Conservation (phyloP, 495 filamentous ascomycete genomes). For the Parmelia sp. region DNA sequence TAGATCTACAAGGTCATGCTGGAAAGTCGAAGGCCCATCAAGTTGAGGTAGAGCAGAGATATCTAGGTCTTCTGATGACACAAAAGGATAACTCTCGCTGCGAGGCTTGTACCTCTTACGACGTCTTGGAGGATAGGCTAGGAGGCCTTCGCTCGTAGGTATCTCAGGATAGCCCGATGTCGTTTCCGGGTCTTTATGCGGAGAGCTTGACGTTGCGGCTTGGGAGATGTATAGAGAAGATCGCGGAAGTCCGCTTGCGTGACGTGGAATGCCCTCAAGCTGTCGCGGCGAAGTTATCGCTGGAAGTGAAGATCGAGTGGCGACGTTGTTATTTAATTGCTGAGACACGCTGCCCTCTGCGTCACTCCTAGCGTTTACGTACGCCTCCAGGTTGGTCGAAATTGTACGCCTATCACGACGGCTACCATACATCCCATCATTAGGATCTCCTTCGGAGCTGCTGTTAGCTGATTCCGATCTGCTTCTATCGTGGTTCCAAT, state of each 20-base stretch:
- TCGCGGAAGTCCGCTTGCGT: slow-evolving; percentile 17
- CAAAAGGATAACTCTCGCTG: slow-evolving; percentile 24
- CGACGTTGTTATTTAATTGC: not conserved
- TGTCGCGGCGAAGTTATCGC: not conserved
- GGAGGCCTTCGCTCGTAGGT: slow-evolving; percentile 3
- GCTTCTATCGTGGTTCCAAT: not conserved
- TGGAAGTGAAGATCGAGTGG: not conserved
- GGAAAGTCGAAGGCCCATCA: slow-evolving; percentile 10
- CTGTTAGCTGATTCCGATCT: slow-evolving; percentile 4
- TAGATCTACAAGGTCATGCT: not conserved
- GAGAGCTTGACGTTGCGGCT: slow-evolving; percentile 24
- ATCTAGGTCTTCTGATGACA: slow-evolving; percentile 12
- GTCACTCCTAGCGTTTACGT: not conserved
- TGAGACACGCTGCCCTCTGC: not conserved
- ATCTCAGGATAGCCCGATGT: not conserved
- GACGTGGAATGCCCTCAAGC: slow-evolving; percentile 1
- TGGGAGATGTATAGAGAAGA: slow-evolving; percentile 25
- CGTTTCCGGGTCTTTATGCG: slow-evolving; percentile 10
- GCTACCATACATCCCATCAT: slow-evolving; percentile 15
- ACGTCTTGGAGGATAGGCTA: slow-evolving; percentile 18
- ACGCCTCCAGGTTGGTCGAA: slow-evolving; percentile 13
- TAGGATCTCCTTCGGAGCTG: not conserved
- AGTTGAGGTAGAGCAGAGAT: not conserved
- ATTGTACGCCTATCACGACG: slow-evolving; percentile 15
- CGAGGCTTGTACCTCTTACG: slow-evolving; percentile 24